Evolutionary conservation across 2,329 filamentous ascomycete species (phyloP), one percentile per base, ranked within the genome.

Genomic region (Neocucurbitaria cava): DNA sequence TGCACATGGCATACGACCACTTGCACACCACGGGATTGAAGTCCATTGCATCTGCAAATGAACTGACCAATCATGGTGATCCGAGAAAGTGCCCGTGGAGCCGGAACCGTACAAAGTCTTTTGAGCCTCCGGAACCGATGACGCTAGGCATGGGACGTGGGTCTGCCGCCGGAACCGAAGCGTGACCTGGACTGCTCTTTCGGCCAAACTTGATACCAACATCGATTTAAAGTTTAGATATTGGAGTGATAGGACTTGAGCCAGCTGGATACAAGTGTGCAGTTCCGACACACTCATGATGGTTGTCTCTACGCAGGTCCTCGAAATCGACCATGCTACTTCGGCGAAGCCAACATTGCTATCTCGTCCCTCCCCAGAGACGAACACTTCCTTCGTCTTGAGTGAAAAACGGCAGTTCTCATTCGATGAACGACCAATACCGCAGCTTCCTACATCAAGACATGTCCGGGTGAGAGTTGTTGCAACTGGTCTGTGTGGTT

Each of bases 401-500:
- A 53, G 39, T 18, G 51, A 54, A 13, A 24, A 45, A 3, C 49
- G 11, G 15, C 30, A 35, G 26, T 65, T 56, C 46, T 53, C 33
- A 58, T 93, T 86, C 77, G 85, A 87, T 76, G 86, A 91, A 68
- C 85, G 87, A 9, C 88, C 89, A 13, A 75, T 90, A 52, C 90
- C 90, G 26, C 75, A 81, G 50, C 78, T 93, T 65, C 75, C 82
- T 56, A 78, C 79, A 52, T 81, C 85, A 15, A 82, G 90, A 79
- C 86, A 92, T 71, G 90, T 93, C 62, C 83, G 92, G 65, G 86
- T 94, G 56, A 87, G 89, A 69, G 81, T 93, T 68, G 89, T 89
- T 77, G 92, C 87, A 79, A 93, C 90, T 2, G 90, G 90, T 62
- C 92, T 94, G 77, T 94, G 90, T 79, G 90, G 90, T 49, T 90